Percentiles rank a stretch among this genome's conserved stretches.
Evolutionary conservation across 306 rosid genomes (phyloP).

Genomic region (Canavalia ensiformis): DNA sequence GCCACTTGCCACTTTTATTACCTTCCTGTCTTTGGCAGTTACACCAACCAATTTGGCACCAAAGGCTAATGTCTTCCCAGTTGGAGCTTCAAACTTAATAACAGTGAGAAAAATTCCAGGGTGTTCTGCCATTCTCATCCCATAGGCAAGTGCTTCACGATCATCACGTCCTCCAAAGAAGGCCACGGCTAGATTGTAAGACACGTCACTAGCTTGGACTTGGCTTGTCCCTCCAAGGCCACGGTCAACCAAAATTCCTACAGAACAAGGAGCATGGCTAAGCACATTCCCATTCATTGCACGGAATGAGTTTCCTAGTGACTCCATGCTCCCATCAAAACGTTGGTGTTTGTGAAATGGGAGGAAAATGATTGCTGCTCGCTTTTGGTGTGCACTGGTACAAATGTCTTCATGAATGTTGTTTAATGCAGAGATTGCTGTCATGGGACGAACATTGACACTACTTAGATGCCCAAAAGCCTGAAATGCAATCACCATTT

Average conservation of each 20-base stretch:
- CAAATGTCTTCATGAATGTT: conserved; percentile 79
- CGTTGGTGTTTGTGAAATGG: conserved; percentile 74
- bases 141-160: conserved; percentile 73
- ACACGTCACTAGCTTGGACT: conserved; percentile 72
- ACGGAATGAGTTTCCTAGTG: conserved; percentile 56
- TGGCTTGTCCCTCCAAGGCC: conserved; percentile 75
- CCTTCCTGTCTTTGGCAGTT: conserved; percentile 45
- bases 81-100: conserved; percentile 48
- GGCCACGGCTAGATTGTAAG: conserved; percentile 53
- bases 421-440: conserved; percentile 70
- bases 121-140: conserved; percentile 76
- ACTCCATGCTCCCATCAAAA: conserved; percentile 67
- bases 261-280: conserved; percentile 72
- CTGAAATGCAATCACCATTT: conserved; percentile 73
- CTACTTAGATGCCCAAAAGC: conserved; percentile 68
- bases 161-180: conserved; percentile 76
- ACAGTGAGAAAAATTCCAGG: conserved; percentile 65
- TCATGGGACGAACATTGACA: conserved; percentile 71
- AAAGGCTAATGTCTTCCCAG: conserved; percentile 55
- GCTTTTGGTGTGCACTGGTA: conserved; percentile 71
- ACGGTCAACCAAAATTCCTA: conserved; percentile 72
- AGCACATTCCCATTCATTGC: conserved; percentile 60
- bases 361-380: conserved; percentile 63
- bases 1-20: conserved; percentile 30
- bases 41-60: conserved; percentile 57